Conservation (phyloP, 139 green algal genomes). For the Pseudopediastrum boryanum region DNA sequence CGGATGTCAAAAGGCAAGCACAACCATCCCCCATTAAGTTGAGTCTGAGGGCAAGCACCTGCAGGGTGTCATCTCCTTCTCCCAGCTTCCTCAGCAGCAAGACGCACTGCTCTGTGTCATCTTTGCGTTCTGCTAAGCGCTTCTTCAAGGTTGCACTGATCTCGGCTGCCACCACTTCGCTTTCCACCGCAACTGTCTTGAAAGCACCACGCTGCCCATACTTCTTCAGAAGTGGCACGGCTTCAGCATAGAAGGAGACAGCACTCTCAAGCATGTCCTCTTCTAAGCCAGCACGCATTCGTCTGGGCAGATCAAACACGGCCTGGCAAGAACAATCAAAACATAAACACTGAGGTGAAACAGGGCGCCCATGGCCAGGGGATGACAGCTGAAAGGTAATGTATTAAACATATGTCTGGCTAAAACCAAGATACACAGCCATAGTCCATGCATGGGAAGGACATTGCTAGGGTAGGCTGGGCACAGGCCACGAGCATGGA, state of each 20-base stretch:
- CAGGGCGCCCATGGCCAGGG: too few relatives aligned
- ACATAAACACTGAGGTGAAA: too few relatives aligned
- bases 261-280: slow-evolving; percentile 74
- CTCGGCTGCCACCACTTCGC: slow-evolving; percentile 63
- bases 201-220: slow-evolving; percentile 77
- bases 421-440: too few relatives aligned
- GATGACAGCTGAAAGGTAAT: too few relatives aligned
- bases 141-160: slow-evolving; percentile 54
- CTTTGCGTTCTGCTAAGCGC: slow-evolving; percentile 66
- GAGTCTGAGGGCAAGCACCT: slow-evolving; percentile 59
- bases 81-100: slow-evolving; percentile 81
- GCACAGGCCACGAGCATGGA: too few relatives aligned
- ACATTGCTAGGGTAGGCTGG: too few relatives aligned
- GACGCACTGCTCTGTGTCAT: slow-evolving; percentile 74
- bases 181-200: slow-evolving; percentile 54
- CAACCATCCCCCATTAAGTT: too few relatives aligned
- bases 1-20: too few relatives aligned
- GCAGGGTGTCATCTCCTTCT: slow-evolving; percentile 75
- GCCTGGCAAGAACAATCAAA: too few relatives aligned
- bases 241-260: slow-evolving; percentile 77
- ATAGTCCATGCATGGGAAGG: too few relatives aligned
- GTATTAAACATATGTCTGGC: too few relatives aligned
- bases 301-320: slow-evolving; percentile 78
- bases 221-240: slow-evolving; percentile 72
- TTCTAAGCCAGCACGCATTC: slow-evolving; percentile 68